Evolutionary conservation across 2,329 filamentous ascomycete species (phyloP), one percentile per base, ranked within the genome.

Genomic region (Colletotrichum incanum): DNA sequence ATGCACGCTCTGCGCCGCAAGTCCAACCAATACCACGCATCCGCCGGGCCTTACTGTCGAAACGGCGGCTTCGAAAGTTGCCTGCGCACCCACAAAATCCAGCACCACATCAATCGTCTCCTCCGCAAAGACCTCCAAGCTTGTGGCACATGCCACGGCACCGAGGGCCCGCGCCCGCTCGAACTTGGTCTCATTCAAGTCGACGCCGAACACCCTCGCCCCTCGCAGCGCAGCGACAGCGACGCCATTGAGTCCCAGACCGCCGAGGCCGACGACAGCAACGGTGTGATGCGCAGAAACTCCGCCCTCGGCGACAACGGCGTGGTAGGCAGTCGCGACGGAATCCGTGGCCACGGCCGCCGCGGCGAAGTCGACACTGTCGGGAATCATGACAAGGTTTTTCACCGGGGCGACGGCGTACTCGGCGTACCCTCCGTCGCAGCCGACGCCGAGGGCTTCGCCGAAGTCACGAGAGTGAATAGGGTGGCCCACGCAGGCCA

Each of bases 261-360:
- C 71, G 23, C 66, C 71, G 16, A 73, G 71, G 3, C 71, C 71
- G 49, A 73, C 65, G 20, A 73, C 56, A 2, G 43, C 59, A 14
- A 65, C 49, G 1, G 61, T 70, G 7, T 34, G 12, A 2, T 20
- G 14, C 4, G 8, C n/a, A 4, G 26, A 56, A 5, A 73, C 58
- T 0, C 16, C 14, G 20, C 71, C 71, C 49, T 71, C 71, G 3
- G 71, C 9, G 49, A 79, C 71, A 1, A 71, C 66, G 16, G 71
- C 66, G 34, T 73, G 66, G 37, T 73, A 73, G 1, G 66, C 61
- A 1, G 71, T 73, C 0, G 71, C 66, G 12, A 73, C 54, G 16
- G 71, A 70, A 34, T 73, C 71, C 1, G 66, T 73, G 1, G 66
- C 71, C 7, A 73, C 61, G 7, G 66, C 66, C 6, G 66, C 71